Percentiles rank a stretch among this genome's conserved stretches.
Conservation (phyloP, 129 eudicot genomes). For the Deinandra increscens region DNA sequence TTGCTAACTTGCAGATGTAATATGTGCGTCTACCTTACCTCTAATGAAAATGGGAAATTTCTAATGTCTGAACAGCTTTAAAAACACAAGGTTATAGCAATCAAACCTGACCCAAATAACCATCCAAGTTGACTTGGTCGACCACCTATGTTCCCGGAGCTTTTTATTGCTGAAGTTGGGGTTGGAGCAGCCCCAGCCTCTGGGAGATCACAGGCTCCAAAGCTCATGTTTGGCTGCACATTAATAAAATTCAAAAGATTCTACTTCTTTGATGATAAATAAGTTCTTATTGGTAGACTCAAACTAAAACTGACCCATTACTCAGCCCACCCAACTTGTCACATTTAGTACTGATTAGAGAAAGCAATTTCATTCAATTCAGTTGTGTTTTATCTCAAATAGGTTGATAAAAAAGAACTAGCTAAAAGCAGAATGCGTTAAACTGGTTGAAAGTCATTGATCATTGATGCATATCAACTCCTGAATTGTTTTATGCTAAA, state of each 20-base stretch:
- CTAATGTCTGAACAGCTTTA: constrained; percentile 25
- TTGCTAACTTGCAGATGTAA: constrained; percentile 2
- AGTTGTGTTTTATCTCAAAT: background rate
- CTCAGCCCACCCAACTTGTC: background rate
- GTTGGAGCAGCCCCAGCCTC: constrained; percentile 39
- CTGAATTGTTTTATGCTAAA: background rate
- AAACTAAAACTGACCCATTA: background rate
- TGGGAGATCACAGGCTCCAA: constrained; percentile 58
- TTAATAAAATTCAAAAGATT: background rate
- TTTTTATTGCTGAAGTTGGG: constrained; percentile 23
- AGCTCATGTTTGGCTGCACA: constrained; percentile 67
- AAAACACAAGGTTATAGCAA: constrained; percentile 22
- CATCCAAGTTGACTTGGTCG: constrained; percentile 25
- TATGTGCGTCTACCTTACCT: background rate
- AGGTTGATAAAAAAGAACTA: background rate
- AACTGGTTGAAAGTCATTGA: background rate
- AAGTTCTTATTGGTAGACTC: background rate
- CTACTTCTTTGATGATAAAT: too few relatives aligned
- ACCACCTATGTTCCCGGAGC: constrained; percentile 20
- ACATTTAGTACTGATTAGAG: background rate
- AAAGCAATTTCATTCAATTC: background rate
- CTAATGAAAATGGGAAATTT: constrained; percentile 18
- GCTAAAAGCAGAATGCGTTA: background rate
- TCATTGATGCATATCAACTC: background rate
- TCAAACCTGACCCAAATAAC: constrained; percentile 33